Evolutionary conservation across 805 yeast genomes (phyloP), one percentile per base, ranked within the genome.

Genomic region (Pichia eremophila): DNA sequence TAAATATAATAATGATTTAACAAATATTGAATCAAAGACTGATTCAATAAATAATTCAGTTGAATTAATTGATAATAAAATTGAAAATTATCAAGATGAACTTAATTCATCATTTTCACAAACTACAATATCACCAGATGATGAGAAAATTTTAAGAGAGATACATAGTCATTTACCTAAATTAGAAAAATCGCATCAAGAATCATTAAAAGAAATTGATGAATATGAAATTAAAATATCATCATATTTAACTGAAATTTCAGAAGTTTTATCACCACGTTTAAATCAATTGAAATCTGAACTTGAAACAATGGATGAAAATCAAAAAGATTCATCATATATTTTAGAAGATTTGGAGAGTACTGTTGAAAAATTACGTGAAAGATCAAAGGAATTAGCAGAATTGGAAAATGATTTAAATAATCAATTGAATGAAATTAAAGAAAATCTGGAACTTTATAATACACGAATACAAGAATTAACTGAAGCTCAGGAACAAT

Each of bases 401-500:
- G 61, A 64, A 31, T 43, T 52, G 0, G 69, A 63, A 32, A 64
- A 59, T 38, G 55, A 62, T 9, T 69, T 81, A 5, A 73, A 78
- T 56, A 72, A 74, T 12, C 51, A 46, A 15, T 12, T 47, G 5
- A 28, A 29, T 6, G 54, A 59, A 6, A 46, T 70, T 2, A 57
- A 56, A 18, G 54, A 59, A n/a, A 66, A 66, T 39, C 60, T 72
- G 18, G 53, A 55, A 12, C 55, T 57, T 7, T 62, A 71, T 37
- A 53, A 57, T 15, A 73, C 74, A 45, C 63, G 65, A 17, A 57
- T 81, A 41, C 69, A 71, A 17, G 71, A 73, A 46, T 69, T 83
- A 8, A 77, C 81, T 57, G 75, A 76, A 2, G 74, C 74, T 40
- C 95, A 85, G 58, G 64, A 74, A 2, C 59, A 69, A 17, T 60